Evolutionary conservation across 108 stramenopile genomes (phyloP).

Genomic region (Schizochytrium sp.): DNA sequence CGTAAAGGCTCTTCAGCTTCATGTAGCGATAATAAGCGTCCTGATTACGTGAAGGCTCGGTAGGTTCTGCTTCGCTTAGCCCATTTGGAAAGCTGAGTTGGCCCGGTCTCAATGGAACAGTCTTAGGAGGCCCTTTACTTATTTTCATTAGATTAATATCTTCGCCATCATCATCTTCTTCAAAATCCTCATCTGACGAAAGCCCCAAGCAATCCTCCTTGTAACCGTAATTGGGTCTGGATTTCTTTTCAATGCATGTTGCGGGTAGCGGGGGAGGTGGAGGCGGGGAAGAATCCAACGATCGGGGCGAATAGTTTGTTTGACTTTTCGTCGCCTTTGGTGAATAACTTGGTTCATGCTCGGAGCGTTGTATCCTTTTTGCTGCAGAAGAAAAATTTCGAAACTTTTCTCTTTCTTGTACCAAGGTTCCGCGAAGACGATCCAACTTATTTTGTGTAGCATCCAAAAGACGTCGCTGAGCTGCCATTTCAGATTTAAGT

Average conservation of each 20-base stretch:
- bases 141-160: no score
- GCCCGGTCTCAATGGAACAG: no score
- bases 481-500: neutral
- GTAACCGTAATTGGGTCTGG: neutral
- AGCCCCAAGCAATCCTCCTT: neutral
- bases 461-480: neutral
- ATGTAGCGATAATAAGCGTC: constrained; percentile 35
- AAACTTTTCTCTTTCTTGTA: constrained; percentile 1
- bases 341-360: neutral
- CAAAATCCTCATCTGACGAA: no score
- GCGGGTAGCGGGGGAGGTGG: neutral
- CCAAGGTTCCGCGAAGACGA: neutral
- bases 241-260: neutral
- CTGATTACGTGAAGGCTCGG: neutral
- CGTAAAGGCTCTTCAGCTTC: constrained; percentile 33
- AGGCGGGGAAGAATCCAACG: neutral
- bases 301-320: neutral
- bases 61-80: neutral
- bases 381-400: neutral
- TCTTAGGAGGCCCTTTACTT: no score
- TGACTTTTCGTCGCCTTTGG: neutral
- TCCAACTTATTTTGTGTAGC: neutral
- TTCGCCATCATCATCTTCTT: no score
- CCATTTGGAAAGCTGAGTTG: neutral
- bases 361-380: neutral